These are phyloP conservation scores for Arachnomyces sp. DNA, from an alignment of 2,329 filamentous ascomycete genomes.

Conservation along the genomic window DNA sequence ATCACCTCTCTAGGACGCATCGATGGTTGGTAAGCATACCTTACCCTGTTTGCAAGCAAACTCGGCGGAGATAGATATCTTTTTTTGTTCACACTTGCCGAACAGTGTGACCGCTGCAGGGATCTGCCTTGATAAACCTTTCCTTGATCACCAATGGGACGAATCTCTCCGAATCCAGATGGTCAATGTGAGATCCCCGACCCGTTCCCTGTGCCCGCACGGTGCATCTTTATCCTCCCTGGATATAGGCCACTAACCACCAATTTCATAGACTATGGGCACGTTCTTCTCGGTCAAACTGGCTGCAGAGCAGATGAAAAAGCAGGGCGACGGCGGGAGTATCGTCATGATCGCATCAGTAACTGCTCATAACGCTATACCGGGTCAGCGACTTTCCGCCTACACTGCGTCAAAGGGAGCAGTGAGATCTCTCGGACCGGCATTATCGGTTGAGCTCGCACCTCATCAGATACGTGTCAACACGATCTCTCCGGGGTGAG, in stretches of 20 bases:
- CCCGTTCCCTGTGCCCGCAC: not conserved
- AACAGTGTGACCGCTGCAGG: slow-evolving; percentile 16
- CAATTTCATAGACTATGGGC: slow-evolving; percentile 28
- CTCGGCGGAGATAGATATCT: too few relatives aligned
- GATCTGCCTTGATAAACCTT: slow-evolving; percentile 39
- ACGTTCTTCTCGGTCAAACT: slow-evolving; percentile 38
- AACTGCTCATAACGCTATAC: slow-evolving; percentile 30
- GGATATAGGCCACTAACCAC: not conserved
- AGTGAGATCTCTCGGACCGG: slow-evolving; percentile 33
- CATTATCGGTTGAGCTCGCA: slow-evolving; percentile 33
- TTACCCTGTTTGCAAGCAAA: too few relatives aligned
- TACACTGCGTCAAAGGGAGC: slow-evolving; percentile 41
- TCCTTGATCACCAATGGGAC: slow-evolving; percentile 38
- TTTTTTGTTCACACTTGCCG: not conserved
- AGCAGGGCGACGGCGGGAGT: slow-evolving; percentile 33
- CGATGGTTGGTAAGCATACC: too few relatives aligned
- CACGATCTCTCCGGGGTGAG: slow-evolving; percentile 30
- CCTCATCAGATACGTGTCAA: slow-evolving; percentile 32
- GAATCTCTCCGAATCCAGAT: slow-evolving; percentile 36
- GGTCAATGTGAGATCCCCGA: slow-evolving; percentile 31
- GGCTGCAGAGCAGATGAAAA: slow-evolving; percentile 33
- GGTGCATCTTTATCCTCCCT: not conserved
- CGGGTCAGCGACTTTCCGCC: slow-evolving; percentile 32
- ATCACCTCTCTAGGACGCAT: too few relatives aligned
- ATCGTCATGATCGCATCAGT: slow-evolving; percentile 36